phyloP scores from a whole-genome alignment of 768 basidiomycete genomes.

The Saitozyma podzolica region DNA sequence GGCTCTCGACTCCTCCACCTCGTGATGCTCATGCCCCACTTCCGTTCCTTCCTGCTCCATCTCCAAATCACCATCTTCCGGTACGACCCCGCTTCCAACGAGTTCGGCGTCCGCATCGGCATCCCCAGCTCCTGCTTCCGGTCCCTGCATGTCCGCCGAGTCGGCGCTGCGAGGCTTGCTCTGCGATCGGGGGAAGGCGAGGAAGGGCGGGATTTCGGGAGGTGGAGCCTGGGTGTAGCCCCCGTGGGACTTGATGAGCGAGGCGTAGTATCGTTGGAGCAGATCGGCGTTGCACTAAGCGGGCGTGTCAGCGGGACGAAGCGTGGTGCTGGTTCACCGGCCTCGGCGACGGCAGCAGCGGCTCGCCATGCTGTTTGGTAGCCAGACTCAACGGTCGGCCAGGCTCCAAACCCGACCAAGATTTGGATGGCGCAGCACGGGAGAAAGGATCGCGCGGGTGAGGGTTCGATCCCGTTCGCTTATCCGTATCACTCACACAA shows the following conservation, averaged over 20 bases:
- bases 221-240: constrained; percentile 43
- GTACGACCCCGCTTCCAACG: constrained; percentile 10
- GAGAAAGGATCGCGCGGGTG: not conserved
- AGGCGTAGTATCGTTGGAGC: constrained; percentile 90
- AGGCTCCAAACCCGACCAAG: not conserved
- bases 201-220: constrained; percentile 38
- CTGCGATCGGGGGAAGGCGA: constrained; percentile 35
- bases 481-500: constrained; percentile 62
- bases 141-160: constrained; percentile 2
- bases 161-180: constrained; percentile 21
- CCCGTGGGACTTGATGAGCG: constrained; percentile 78
- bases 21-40: not conserved
- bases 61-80: constrained; percentile 10
- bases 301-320: not conserved
- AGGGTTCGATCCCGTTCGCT: not conserved
- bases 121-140: constrained; percentile 14
- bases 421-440: not conserved
- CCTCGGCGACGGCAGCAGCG: not conserved
- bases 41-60: constrained; percentile 3
- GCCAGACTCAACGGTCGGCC: constrained; percentile 1
- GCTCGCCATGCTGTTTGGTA: not conserved
- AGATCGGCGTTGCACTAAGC: constrained; percentile 82
- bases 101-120: constrained; percentile 11
- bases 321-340: not conserved
- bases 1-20: not conserved